Conservation (phyloP, 2,329 filamentous ascomycete genomes). For the Bipolaris cookei region DNA sequence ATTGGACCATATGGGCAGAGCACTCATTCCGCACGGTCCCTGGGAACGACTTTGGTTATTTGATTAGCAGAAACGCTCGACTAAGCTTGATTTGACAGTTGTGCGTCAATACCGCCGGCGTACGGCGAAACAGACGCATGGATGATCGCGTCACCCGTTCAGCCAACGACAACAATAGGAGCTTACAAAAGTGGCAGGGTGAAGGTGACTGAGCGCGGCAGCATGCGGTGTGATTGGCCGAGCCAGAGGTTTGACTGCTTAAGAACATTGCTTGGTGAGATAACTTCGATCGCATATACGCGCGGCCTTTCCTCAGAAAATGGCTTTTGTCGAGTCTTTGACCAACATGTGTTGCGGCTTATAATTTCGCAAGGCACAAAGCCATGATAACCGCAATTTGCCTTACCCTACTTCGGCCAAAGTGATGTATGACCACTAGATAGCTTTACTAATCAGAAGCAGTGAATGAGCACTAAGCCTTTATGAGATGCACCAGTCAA, state of each 20-base stretch:
- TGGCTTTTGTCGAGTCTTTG: not conserved
- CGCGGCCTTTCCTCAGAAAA: not conserved
- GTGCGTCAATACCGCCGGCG: not conserved
- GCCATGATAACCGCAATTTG: not conserved
- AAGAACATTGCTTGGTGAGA: not conserved
- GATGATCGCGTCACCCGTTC: constrained; percentile 7
- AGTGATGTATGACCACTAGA: not conserved
- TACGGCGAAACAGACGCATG: constrained; percentile 2
- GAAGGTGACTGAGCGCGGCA: constrained; percentile 3
- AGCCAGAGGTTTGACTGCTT: not conserved
- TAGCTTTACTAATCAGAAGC: not conserved
- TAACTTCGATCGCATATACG: not conserved
- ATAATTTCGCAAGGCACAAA: not conserved
- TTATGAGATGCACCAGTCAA: no score
- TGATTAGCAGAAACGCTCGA: not conserved
- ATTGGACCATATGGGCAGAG: not conserved
- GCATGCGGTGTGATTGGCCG: constrained; percentile 4
- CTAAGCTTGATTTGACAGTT: not conserved
- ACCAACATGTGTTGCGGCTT: not conserved
- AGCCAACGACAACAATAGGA: constrained; percentile 13
- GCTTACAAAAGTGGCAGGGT: constrained; percentile 5
- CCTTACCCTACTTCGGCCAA: not conserved
- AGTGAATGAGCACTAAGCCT: not conserved
- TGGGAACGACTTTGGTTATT: not conserved
- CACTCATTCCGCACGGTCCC: not conserved